Evolutionary conservation across 495 filamentous ascomycete genomes (phyloP), one percentile per base, ranked within the genome.

Genomic region (Aspergillus carlsbadensis): DNA sequence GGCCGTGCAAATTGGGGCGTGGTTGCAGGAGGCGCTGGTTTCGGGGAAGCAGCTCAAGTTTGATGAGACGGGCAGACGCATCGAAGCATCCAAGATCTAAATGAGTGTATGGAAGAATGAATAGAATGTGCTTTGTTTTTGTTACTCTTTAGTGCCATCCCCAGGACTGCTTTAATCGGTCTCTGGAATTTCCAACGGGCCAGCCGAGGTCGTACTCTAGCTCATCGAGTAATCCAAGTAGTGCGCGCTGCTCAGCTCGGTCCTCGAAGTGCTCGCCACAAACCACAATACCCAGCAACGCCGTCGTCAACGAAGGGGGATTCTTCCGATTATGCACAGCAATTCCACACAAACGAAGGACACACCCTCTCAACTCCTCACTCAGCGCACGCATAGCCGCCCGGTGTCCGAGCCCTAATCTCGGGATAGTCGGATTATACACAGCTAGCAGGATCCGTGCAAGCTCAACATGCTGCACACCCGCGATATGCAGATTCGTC

Each of bases 1-100:
- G 70, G 83, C 84, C 14, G 80, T 87, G 2, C 67, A 76, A 57
- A 85, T 87, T 66, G 84, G 80, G 3, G 72, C 73, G 54, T 82
- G 81, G 51, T 65, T 87, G 63, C 82, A 85, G 70, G 83, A 87
- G 70, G 71, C 74, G 36, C 55, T 87, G 69, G 72, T 74, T 58
- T 71, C 66, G 7, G 80, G 82, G 52, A 65, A 74, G 68, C 85
- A 85, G 78, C 78, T 87, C 14, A 77, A 63, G 46, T 87, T 86
- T 53, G 70, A 73, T 58, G 65, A 69, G 42, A 64, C 65, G 10
- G 81, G 71, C 22, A 76, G 62, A 48, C 77, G 81, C 67, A 74
- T 56, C n/a, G 48, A 51, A 35, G 14, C 10, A 1, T 34, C 35
- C 34, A 51, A 29, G 48, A 51, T 51, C 5, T 51, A 50, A 13